These are phyloP conservation scores for Fomitiporia mediterranea DNA, from an alignment of 1,284 basidiomycete species.

Conservation along the genomic window DNA sequence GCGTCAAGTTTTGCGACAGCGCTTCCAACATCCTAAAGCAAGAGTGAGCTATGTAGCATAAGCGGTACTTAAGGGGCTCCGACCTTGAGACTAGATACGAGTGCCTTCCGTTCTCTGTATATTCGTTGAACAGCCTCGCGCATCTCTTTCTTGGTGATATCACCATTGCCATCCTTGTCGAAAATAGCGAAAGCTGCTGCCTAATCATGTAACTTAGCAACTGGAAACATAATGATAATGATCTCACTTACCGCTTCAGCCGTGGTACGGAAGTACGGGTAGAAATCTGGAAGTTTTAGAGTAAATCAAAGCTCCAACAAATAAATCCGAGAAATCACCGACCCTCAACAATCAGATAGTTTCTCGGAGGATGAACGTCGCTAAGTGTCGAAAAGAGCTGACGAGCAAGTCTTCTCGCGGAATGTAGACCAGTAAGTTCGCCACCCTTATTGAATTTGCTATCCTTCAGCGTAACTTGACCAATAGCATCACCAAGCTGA, in stretches of 20 bases:
- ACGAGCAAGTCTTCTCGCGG: conserved; percentile 67
- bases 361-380: conserved; percentile 52
- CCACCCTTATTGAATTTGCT: conserved; percentile 55
- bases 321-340: conserved; percentile 17
- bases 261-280: conserved; percentile 71
- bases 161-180: conserved; percentile 81
- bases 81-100: conserved; percentile 69
- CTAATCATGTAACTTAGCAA: conserved; percentile 31
- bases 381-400: conserved; percentile 70
- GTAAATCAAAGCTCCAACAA: conserved; percentile 6
- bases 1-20: conserved; percentile 75
- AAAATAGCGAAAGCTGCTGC: conserved; percentile 72
- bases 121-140: conserved; percentile 80
- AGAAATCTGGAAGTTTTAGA: conserved; percentile 47
- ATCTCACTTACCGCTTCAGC: conserved; percentile 60
- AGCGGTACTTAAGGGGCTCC: neutral
- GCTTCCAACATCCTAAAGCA: conserved; percentile 57
- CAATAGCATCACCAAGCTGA: conserved; percentile 63
- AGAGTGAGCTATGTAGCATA: neutral
- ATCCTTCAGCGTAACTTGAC: conserved; percentile 67
- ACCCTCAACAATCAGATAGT: conserved; percentile 66
- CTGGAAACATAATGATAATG: conserved; percentile 3
- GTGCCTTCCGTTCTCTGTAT: conserved; percentile 72
- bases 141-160: conserved; percentile 79
- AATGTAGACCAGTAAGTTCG: conserved; percentile 55